Conservation (phyloP, 2,329 filamentous ascomycete genomes). For the Penicillium sp. region DNA sequence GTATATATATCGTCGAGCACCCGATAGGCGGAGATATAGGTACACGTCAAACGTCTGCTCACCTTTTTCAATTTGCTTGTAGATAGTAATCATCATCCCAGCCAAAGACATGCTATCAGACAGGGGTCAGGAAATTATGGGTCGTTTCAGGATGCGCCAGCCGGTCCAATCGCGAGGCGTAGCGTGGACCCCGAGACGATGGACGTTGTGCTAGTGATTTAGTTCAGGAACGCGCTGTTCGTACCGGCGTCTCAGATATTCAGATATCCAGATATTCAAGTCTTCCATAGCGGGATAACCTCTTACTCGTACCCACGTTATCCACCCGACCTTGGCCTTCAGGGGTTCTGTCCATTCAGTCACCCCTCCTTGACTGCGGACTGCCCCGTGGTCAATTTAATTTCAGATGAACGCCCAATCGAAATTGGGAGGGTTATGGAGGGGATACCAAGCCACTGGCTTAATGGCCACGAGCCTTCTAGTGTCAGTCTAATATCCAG, state of each 20-base stretch:
- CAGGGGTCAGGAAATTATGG: slow-evolving; percentile 3
- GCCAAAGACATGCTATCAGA: background rate
- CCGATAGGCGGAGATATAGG: background rate
- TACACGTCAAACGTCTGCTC: background rate
- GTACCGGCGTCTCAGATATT: slow-evolving; percentile 5
- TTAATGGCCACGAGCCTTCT: background rate
- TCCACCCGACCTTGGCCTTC: background rate
- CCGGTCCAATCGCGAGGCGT: slow-evolving; percentile 16
- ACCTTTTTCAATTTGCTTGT: background rate
- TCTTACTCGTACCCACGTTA: background rate
- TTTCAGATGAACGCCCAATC: slow-evolving; percentile 3
- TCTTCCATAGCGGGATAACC: background rate
- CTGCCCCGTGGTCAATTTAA: background rate
- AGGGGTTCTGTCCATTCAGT: background rate
- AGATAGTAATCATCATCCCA: background rate
- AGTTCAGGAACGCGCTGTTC: slow-evolving; percentile 10
- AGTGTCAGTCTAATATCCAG: slow-evolving; percentile 13
- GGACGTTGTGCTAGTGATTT: slow-evolving; percentile 5
- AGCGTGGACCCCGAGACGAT: slow-evolving; percentile 21
- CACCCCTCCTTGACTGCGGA: background rate
- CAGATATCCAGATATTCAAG: background rate
- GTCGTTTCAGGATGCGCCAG: slow-evolving; percentile 23
- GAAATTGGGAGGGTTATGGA: background rate
- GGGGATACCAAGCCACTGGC: background rate
- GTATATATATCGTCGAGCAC: background rate